Evolutionary conservation across 2,329 filamentous ascomycete species (phyloP).

Genomic region (Claviceps purpurea): DNA sequence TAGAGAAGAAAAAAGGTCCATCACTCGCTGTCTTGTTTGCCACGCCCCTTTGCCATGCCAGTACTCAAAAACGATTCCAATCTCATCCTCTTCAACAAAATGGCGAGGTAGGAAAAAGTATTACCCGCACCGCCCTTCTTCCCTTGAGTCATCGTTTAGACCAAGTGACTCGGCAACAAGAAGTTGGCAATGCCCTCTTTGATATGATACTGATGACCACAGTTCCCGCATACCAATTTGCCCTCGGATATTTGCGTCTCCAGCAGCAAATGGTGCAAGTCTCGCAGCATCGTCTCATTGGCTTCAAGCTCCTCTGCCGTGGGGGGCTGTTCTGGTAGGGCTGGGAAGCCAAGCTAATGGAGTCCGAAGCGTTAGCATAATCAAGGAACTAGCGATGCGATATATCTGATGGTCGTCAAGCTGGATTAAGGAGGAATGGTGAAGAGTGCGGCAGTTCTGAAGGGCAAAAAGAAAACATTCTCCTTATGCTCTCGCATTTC

Average conservation of each 20-base stretch:
- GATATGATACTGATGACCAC: constrained; percentile 85
- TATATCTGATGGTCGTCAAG: neutral
- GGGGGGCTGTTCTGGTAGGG: constrained; percentile 52
- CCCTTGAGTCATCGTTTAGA: constrained; percentile 18
- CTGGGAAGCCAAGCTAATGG: constrained; percentile 61
- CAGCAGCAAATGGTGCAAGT: constrained; percentile 69
- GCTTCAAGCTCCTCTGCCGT: constrained; percentile 46
- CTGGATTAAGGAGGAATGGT: neutral
- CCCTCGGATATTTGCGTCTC: constrained; percentile 86
- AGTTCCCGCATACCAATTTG: constrained; percentile 79
- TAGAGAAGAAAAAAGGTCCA: neutral
- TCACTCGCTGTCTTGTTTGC: neutral
- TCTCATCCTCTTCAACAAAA: neutral
- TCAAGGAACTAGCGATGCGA: neutral
- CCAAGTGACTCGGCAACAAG: constrained; percentile 81
- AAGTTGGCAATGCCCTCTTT: constrained; percentile 98
- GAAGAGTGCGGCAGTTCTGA: too few relatives aligned
- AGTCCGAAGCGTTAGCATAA: neutral
- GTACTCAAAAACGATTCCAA: neutral
- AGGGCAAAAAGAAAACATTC: neutral
- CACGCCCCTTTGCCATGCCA: neutral
- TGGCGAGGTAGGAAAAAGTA: constrained; percentile 86
- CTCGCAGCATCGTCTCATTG: constrained; percentile 58
- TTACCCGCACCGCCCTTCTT: constrained; percentile 75
- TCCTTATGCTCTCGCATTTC: neutral